Evolutionary conservation across 495 filamentous ascomycete species (phyloP), one percentile per base, ranked within the genome.

Genomic region (Aspergillus heteromorphus): DNA sequence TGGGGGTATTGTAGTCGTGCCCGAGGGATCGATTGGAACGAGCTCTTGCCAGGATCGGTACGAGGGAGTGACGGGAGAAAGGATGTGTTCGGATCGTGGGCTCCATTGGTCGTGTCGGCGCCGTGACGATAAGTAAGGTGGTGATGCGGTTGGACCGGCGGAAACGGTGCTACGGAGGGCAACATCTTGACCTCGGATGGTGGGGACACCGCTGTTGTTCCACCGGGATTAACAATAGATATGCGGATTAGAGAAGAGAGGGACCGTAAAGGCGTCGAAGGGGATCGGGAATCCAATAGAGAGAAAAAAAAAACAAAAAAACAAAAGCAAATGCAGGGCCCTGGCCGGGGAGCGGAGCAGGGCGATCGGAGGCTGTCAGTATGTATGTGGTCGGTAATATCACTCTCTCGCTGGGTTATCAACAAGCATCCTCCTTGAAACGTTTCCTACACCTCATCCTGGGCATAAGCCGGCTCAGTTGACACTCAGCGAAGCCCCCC

Each of bases 371-470:
- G 56, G 53, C 60, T 51, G 60, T 56, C 61, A 53, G 49, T 57
- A 54, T n/a, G n/a, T n/a, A n/a, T 27, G 23, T 48, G 60, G 52
- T 67, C 54, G 55, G 63, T 48, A 65, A 10, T 23, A 38, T 65
- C 58, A 52, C 58, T 65, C 54, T 60, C 50, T 65, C 57, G 57
- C 55, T 62, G 58, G 51, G 50, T 45, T 67, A 60, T 77, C 68
- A 73, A 68, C 68, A 68, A 71, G 67, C 72, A 73, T 73, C 64
- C 61, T 73, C 65, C 66, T 75, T 76, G 62, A 70, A 73, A 29
- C 73, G 73, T 73, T 76, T 77, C 65, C 73, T 72, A 73, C 72
- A 75, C 74, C 72, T 69, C 74, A 77, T 77, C 66, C 72, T 77
- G 73, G 61, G 59, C 62, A 56, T 62, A 55, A 63, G 51, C 60